Base-by-base conservation (phyloP, 2,329 filamentous ascomycete genomes). In the Mollisiaceae sp. region DNA sequence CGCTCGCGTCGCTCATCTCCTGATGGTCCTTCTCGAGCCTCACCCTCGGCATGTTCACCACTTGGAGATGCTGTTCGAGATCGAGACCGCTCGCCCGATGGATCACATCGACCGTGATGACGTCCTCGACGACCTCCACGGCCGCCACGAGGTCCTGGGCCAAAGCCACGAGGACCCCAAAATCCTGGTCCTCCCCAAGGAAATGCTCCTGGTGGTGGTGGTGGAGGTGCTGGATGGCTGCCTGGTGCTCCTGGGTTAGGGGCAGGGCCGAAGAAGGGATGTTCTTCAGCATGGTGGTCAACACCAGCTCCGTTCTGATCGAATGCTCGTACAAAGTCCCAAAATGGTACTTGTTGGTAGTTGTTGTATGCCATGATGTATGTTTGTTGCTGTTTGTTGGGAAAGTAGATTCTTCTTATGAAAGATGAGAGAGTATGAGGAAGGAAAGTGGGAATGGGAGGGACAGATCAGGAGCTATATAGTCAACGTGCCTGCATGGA, bases 321-420 rank as follows among this genome's bases (percentile, higher is more conserved):
- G 63, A 74, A 69, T 27, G 68, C 63, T 69, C 69, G 67, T 45
- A 72, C 59, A 50, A 72, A 75, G 58, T 74, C 72, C 74, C 73
- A 75, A 41, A 75, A 75, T 24, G 73, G 68, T 63, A 64, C 60
- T 68, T 74, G 69, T 64, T 72, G 70, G 55, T 73, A 60, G 59
- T 73, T 72, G 64, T 72, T 72, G 67, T 74, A 73, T 68, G 72
- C 70, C 72, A 74, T 75, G 45, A 57, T 71, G 59, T 67, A n/a
- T 70, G 50, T 62, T 62, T 67, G 52, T 65, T 60, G 60, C 56
- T 39, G 35, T 45, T 54, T 62, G 64, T 67, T 67, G 47, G 56
- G 52, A 56, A 60, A 63, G 61, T 61, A 35, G 63, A 59, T 56
- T 67, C 27, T 64, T 65, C 65, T 67, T 62, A 27, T 63, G 58